Percentiles rank a stretch among this genome's conserved stretches.
Evolutionary conservation across 306 rosid species (phyloP).

Genomic region (Heteromeles arbutifolia): DNA sequence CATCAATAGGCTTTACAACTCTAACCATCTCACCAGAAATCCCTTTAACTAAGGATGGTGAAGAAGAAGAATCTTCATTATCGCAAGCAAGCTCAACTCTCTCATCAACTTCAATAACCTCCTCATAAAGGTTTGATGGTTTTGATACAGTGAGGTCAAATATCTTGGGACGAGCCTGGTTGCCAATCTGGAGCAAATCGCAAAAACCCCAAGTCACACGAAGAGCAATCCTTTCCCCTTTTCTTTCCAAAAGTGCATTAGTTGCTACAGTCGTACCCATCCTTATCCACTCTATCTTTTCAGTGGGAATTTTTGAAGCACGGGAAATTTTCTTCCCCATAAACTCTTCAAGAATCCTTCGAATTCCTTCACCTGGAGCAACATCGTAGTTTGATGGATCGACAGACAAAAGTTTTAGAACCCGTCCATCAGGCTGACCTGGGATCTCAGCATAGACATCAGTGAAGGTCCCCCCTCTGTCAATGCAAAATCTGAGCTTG

Average conservation of each 20-base stretch:
- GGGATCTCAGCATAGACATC: constrained; percentile 93
- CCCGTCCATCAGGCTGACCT: constrained; percentile 56
- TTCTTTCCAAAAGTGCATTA: constrained; percentile 84
- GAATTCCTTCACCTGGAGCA: constrained; percentile 88
- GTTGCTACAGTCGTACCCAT: constrained; percentile 98
- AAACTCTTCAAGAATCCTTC: constrained; percentile 75
- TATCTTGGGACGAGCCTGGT: constrained; percentile 93
- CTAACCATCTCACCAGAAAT: constrained; percentile 80
- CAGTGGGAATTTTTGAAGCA: constrained; percentile 60
- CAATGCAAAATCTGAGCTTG: constrained; percentile 79
- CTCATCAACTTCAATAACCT: constrained; percentile 82
- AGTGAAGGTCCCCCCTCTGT: constrained; percentile 92
- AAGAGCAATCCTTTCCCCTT: constrained; percentile 85
- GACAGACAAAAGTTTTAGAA: constrained; percentile 79
- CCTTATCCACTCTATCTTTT: constrained; percentile 92
- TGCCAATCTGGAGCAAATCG: constrained; percentile 81
- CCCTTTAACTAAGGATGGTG: constrained; percentile 42
- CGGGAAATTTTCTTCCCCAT: constrained; percentile 48
- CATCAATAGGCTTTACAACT: constrained; percentile 66
- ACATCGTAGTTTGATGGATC: constrained; percentile 86
- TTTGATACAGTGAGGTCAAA: constrained; percentile 79
- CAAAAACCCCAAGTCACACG: constrained; percentile 87
- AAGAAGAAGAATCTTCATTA: constrained; percentile 26
- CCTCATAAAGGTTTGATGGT: constrained; percentile 83
- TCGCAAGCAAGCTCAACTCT: constrained; percentile 61